Base-by-base conservation (phyloP, 2,329 filamentous ascomycete species). In the Sporothrix globosa region DNA sequence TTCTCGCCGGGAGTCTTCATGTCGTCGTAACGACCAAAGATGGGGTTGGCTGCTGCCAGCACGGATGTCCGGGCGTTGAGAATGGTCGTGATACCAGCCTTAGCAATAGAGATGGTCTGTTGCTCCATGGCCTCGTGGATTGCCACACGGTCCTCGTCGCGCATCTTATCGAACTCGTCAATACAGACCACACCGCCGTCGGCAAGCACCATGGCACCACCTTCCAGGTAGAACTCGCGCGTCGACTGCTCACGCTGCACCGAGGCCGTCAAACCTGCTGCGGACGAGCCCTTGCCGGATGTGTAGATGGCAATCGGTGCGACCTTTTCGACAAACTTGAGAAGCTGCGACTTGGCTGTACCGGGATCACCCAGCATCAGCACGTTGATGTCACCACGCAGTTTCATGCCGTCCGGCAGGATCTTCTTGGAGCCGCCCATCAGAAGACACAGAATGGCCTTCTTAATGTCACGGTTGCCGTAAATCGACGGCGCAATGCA, bases 61-160 rank as follows among this genome's bases (percentile, higher is more conserved):
- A 99, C 96, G 0, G 94, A 97, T 0, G 96, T 99, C 77, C 96
- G 86, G 14, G 96, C 94, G 77, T 99, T 99, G 68, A 99, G 87
- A 74, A 99, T 98, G 0, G 96, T 99, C 0, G 96, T 99, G 78
- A 99, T 99, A 76, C 96, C 96, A 0, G 96, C 96, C 82, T 99
- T 98, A 74, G 96, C 96, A 76, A 99, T 98, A 13, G 96, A 98
- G 72, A 99, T 99, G 0, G 96, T 99, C 81, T 99, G 96, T 82
- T 99, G 96, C 79, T 99, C 96, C 96, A 99, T 99, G 71, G 96
- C 96, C 86, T 99, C 96, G 85, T 99, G 96, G 75, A 99, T 99
- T 1, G 96, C 96, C 7, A 98, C 96, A 75, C 96, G 88, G 76
- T 99, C 96, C 80, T 99, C 96, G 78, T 99, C 96, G 73, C 96